Percentiles rank a stretch among this genome's conserved stretches.
phyloP scores from a whole-genome alignment of 257 asterid species.

The Leonotis leonurus region DNA sequence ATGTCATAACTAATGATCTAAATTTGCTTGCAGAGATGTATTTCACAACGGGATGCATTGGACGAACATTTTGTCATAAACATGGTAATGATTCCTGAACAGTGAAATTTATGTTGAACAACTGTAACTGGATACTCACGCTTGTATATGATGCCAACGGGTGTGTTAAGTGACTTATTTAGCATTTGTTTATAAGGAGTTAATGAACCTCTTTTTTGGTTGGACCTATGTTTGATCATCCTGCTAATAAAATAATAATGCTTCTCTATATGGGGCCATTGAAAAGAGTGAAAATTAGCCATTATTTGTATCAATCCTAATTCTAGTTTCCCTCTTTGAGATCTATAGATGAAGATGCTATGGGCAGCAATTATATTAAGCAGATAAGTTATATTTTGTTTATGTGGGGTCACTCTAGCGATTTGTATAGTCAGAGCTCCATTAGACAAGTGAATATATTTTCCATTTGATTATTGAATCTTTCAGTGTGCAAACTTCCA shows the following conservation, averaged over 20 bases:
- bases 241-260: neutral
- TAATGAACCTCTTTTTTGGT: neutral
- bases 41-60: constrained; percentile 66
- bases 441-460: neutral
- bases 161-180: neutral
- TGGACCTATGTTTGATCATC: neutral
- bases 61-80: constrained; percentile 89
- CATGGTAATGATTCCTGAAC: constrained; percentile 52
- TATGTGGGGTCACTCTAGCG: neutral
- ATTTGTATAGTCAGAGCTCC: neutral
- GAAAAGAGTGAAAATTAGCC: neutral
- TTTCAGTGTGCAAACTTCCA: neutral
- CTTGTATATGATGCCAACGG: neutral
- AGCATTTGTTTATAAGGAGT: neutral
- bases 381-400: neutral
- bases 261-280: neutral
- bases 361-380: neutral
- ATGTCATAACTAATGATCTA: constrained; percentile 6
- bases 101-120: neutral
- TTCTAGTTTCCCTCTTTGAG: neutral
- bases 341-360: neutral
- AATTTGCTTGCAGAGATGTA: constrained; percentile 69
- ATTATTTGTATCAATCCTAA: neutral
- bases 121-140: neutral
- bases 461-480: neutral